Evolutionary conservation across 2,329 filamentous ascomycete genomes (phyloP).

Genomic region (Daldinia sp.): DNA sequence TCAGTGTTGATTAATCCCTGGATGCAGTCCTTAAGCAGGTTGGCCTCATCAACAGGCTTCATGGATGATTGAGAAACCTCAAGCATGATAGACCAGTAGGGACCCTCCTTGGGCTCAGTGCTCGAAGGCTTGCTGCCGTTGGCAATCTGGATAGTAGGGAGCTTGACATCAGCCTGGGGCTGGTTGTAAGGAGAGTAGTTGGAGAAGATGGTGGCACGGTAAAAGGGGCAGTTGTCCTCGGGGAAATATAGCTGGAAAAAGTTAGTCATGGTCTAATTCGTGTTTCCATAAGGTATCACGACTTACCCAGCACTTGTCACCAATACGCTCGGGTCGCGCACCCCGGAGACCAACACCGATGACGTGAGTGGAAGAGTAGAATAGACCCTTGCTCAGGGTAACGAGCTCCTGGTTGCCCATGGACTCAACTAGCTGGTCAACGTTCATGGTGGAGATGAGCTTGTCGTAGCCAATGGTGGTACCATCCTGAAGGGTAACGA

Average conservation of each 20-base stretch:
- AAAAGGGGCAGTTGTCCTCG: conserved; percentile 98
- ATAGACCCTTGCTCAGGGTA: conserved; percentile 85
- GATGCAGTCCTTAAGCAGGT: conserved; percentile 88
- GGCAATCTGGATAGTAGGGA: conserved; percentile 85
- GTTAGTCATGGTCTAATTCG: conserved; percentile 23
- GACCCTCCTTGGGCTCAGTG: conserved; percentile 79
- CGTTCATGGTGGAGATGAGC: conserved; percentile 94
- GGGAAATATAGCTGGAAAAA: conserved; percentile 86
- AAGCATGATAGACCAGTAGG: conserved; percentile 99
- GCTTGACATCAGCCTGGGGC: conserved; percentile 80
- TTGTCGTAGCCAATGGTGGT: conserved; percentile 90
- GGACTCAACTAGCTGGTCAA: conserved; percentile 85
- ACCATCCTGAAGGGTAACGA: conserved; percentile 82
- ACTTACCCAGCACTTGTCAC: conserved; percentile 97
- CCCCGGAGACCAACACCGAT: conserved; percentile 96
- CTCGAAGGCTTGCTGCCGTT: conserved; percentile 83
- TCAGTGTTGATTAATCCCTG: conserved; percentile 97
- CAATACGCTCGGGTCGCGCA: conserved; percentile 90
- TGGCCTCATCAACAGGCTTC: conserved; percentile 91
- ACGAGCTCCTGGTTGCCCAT: conserved; percentile 90
- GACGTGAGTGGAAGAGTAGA: conserved; percentile 97
- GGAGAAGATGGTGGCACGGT: conserved; percentile 99
- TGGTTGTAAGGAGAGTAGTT: conserved; percentile 99
- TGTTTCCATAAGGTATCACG: neutral
- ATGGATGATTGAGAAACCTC: conserved; percentile 95